Evolutionary conservation across 2,329 filamentous ascomycete genomes (phyloP), one percentile per base, ranked within the genome.

Genomic region (Endothia cerciana): DNA sequence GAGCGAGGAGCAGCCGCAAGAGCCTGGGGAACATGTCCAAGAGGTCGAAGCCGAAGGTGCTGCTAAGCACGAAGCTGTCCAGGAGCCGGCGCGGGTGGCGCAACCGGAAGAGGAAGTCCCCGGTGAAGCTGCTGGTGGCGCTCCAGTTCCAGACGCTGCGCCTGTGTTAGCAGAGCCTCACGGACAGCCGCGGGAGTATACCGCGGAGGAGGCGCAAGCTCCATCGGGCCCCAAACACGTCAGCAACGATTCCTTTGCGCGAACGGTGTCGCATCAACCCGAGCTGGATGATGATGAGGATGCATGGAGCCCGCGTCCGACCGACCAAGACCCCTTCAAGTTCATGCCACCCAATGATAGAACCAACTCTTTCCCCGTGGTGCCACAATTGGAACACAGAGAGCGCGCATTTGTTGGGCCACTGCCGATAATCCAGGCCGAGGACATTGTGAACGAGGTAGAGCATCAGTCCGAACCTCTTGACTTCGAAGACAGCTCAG

Each of bases 281-380:
- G 87, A 80, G 73, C 88, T 86, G 77, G 81, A 80, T 64, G 82
- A 82, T 53, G 85, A 86, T 47, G 87, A 87, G 28, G 79, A 84
- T 63, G 86, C 89, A 68, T 88, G 84, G 83, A 83, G 77, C 60
- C 71, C 86, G 1, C 77, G 82, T 15, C 81, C 81, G 63, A 79
- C 81, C 38, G 81, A 85, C 62, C 82, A 82, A 1, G 85, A 89
- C 65, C 83, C 83, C 2, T 89, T 87, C 76, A 84, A 83, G 67
- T 85, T 86, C 69, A 86, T 89, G 84, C 77, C 84, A 10, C 78
- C 82, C 2, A 82, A 77, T 60, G 83, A 87, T 63, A 80, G 85
- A 71, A 85, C 86, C 49, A 90, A 90, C 72, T 89, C 87, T 0
- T 90, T 90, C 68, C 87, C 88, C 1, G 75, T 76, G 13, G 85